phyloP scores from a whole-genome alignment of 1,284 basidiomycete genomes.

The Moesziomyces antarcticus region DNA sequence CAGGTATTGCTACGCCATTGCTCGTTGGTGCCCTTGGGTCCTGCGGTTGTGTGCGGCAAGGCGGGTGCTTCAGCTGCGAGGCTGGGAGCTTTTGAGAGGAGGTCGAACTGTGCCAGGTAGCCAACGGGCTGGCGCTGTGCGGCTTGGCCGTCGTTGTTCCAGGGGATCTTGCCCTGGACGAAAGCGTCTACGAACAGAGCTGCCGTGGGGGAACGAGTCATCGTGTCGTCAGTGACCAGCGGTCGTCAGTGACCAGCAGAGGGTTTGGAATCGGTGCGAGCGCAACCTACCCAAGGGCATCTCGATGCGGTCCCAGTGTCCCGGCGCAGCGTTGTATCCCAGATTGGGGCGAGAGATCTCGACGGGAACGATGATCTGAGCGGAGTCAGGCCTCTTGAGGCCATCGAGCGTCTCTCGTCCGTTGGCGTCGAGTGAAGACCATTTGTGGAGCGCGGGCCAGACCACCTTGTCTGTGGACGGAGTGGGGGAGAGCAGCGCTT shows the following conservation, averaged over 20 bases:
- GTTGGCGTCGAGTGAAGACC: slow-evolving; percentile 21
- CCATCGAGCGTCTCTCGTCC: slow-evolving; percentile 42
- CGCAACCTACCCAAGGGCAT: slow-evolving; percentile 37
- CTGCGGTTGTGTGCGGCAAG: slow-evolving; percentile 46
- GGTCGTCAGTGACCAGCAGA: too few relatives aligned
- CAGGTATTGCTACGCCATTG: slow-evolving; percentile 56
- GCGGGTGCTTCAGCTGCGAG: slow-evolving; percentile 42
- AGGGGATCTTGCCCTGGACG: slow-evolving; percentile 44
- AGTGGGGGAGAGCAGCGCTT: slow-evolving; percentile 14
- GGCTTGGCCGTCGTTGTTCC: slow-evolving; percentile 1
- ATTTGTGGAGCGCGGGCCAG: slow-evolving; percentile 42
- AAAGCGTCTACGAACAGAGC: slow-evolving; percentile 54
- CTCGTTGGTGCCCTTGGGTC: slow-evolving; percentile 39
- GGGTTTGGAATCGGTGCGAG: not conserved
- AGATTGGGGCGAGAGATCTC: slow-evolving; percentile 39
- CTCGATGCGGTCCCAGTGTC: slow-evolving; percentile 46
- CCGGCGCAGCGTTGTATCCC: slow-evolving; percentile 41
- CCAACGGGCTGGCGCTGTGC: slow-evolving; percentile 27
- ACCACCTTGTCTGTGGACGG: slow-evolving; percentile 21
- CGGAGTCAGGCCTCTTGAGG: slow-evolving; percentile 21
- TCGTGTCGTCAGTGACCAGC: too few relatives aligned
- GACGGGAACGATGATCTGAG: slow-evolving; percentile 36
- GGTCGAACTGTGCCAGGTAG: slow-evolving; percentile 52
- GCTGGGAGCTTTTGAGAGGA: slow-evolving; percentile 30
- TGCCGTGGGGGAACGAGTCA: not conserved